A percentile compares a stretch with the other conserved stretches of the same genome.
Conservation (phyloP, 805 yeast species). For the Metschnikowia peoriensis region DNA sequence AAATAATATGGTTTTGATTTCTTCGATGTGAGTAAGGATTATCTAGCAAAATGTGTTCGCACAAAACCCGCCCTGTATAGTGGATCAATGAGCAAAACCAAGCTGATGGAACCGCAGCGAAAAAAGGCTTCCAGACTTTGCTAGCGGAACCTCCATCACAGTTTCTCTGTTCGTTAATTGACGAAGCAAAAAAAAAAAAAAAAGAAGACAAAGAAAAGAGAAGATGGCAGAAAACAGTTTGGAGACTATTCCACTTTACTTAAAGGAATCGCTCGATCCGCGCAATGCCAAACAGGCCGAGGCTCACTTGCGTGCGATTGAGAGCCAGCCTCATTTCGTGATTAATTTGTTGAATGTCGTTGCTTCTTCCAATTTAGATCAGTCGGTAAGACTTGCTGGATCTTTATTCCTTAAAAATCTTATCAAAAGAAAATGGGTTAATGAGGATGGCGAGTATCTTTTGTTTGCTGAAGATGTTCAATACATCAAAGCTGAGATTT, state of each 20-base stretch:
- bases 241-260: slow-evolving; percentile 50
- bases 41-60: neutral
- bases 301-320: slow-evolving; percentile 57
- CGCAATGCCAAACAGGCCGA: slow-evolving; percentile 68
- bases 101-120: slow-evolving; percentile 6
- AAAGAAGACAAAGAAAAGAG: slow-evolving; percentile 6
- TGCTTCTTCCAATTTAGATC: slow-evolving; percentile 54
- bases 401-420: slow-evolving; percentile 89
- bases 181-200: too few relatives aligned
- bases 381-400: slow-evolving; percentile 75
- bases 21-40: too few relatives aligned
- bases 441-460: slow-evolving; percentile 79
- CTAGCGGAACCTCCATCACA: slow-evolving; percentile 6
- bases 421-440: slow-evolving; percentile 82
- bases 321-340: slow-evolving; percentile 70
- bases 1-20: neutral
- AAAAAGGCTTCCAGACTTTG: slow-evolving; percentile 4
- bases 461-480: slow-evolving; percentile 60
- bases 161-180: neutral
- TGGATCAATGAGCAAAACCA: slow-evolving; percentile 4
- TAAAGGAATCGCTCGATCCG: slow-evolving; percentile 66
- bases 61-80: slow-evolving; percentile 4
- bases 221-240: slow-evolving; percentile 37
- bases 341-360: slow-evolving; percentile 73
- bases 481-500: slow-evolving; percentile 70